A percentile compares a stretch with the other conserved stretches of the same genome.
These are phyloP conservation scores for Niveomyces coronatus DNA, from an alignment of 2,329 filamentous ascomycete species.

Conservation along the genomic window DNA sequence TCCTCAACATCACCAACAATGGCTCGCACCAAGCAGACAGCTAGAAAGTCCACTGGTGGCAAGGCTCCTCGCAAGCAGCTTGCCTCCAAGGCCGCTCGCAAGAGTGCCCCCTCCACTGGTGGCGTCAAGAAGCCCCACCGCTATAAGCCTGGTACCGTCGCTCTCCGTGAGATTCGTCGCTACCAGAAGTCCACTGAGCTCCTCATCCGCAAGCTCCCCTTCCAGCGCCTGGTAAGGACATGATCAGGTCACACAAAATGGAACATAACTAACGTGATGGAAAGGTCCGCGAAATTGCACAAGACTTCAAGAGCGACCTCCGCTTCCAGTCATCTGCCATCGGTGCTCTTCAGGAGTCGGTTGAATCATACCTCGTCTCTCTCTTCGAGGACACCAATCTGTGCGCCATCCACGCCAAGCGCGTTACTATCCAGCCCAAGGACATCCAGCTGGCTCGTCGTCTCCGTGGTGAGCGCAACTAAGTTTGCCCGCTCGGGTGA, in stretches of 20 bases:
- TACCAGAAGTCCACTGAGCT: slow-evolving; percentile 98
- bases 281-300: slow-evolving; percentile 82
- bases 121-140: slow-evolving; percentile 95
- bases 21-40: slow-evolving; percentile 58
- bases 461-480: slow-evolving; percentile 89
- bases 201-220: slow-evolving; percentile 92
- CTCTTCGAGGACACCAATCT: slow-evolving; percentile 79
- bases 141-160: slow-evolving; percentile 86
- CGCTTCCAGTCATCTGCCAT: slow-evolving; percentile 99
- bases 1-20: slow-evolving; percentile 34
- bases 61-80: slow-evolving; percentile 90
- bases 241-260: not conserved
- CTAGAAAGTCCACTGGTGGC: slow-evolving; percentile 70
- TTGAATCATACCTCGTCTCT: slow-evolving; percentile 96
- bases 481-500: slow-evolving; percentile 27
- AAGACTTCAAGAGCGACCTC: slow-evolving; percentile 90
- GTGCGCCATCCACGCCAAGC: slow-evolving; percentile 95
- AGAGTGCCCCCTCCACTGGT: slow-evolving; percentile 93
- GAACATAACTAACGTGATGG: not conserved
- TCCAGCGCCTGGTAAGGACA: slow-evolving; percentile 72
- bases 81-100: slow-evolving; percentile 97
- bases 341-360: slow-evolving; percentile 93
- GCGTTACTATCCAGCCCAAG: slow-evolving; percentile 96
- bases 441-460: slow-evolving; percentile 95
- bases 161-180: slow-evolving; percentile 95